Base-by-base conservation (phyloP, 768 basidiomycete genomes). In the Mycena albidolilacea region DNA sequence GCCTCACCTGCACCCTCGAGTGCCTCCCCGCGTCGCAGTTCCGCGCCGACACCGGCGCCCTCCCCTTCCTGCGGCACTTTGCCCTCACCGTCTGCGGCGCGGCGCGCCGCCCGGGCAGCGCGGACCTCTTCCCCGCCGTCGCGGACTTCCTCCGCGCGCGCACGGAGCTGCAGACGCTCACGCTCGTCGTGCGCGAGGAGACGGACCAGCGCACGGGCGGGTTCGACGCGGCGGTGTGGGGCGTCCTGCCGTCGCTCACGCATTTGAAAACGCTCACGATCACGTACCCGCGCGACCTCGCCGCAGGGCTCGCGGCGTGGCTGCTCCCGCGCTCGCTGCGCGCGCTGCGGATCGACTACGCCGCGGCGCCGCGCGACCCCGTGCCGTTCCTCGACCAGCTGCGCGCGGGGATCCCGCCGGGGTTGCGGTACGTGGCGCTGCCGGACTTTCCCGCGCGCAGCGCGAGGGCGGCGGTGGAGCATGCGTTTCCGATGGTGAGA, bases 211-310 rank as follows among this genome's bases (percentile, higher is more conserved):
- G 83, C 72, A 83, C 86, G 8, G 85, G 91, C 11, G 93, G 93
- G 37, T 93, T 91, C 74, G 90, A 93, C 73, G 90, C 92, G 0
- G 87, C 90, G 0, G 85, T 90, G 8, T 93, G 92, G 92, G 92
- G 92, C 11, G 89, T 93, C 9, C 82, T 94, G 11, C 92, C 92
- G 0, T 86, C 86, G 7, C 80, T 94, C 35, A 80, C 82, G 19
- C 84, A 84, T 14, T 79, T 94, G 63, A 85, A 81, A n/a, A 86
- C 85, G 48, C 78, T 94, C 67, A 86, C 84, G 64, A 91, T 93
- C 66, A 89, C 89, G 6, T 89, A 93, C 76, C 92, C 93, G 2
- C 82, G 84, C 72, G 92, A 93, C 78, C 80, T 93, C 48, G 86
- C 90, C 0, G 86, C 91, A 0, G 88, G 90, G 2, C 81, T 93